Conservation (phyloP, 495 filamentous ascomycete species). For the Podospora comata region DNA sequence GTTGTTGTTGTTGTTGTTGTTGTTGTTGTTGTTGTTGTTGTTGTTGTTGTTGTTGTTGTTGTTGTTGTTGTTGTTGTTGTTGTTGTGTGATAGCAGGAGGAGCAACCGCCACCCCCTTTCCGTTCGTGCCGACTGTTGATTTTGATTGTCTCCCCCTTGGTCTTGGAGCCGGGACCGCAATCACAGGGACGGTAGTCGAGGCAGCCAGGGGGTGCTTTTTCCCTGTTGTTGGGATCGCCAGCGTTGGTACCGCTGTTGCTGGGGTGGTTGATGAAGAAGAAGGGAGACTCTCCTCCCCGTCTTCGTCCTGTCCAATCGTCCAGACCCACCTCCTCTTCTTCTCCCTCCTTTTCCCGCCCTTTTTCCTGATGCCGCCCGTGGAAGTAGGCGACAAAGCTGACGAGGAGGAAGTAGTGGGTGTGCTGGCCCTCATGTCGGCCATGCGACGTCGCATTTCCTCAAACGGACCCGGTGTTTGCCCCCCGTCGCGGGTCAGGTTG, state of each 20-base stretch:
- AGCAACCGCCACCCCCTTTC: no score
- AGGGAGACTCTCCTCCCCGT: slow-evolving; percentile 34
- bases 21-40: background rate
- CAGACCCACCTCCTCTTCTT: slow-evolving; percentile 54
- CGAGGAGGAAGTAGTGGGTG: slow-evolving; percentile 26
- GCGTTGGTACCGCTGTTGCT: background rate
- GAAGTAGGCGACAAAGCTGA: slow-evolving; percentile 31
- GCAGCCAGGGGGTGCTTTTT: slow-evolving; percentile 15
- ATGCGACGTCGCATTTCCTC: slow-evolving; percentile 56
- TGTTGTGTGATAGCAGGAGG: background rate
- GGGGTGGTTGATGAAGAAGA: background rate
- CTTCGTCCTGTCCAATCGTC: slow-evolving; percentile 50
- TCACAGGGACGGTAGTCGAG: slow-evolving; percentile 4
- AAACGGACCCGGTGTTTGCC: slow-evolving; percentile 55
- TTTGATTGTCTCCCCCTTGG: background rate
- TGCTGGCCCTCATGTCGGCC: slow-evolving; percentile 38
- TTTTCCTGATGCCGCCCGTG: slow-evolving; percentile 42
- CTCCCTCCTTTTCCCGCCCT: slow-evolving; percentile 40
- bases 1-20: background rate
- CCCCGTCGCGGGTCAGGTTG: slow-evolving; percentile 49
- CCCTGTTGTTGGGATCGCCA: background rate
- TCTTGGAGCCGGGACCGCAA: slow-evolving; percentile 7
- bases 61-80: background rate
- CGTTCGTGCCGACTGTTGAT: background rate
- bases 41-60: background rate